These are phyloP conservation scores for Scutellaria baicalensis DNA, from an alignment of 257 asterid genomes.

Conservation along the genomic window DNA sequence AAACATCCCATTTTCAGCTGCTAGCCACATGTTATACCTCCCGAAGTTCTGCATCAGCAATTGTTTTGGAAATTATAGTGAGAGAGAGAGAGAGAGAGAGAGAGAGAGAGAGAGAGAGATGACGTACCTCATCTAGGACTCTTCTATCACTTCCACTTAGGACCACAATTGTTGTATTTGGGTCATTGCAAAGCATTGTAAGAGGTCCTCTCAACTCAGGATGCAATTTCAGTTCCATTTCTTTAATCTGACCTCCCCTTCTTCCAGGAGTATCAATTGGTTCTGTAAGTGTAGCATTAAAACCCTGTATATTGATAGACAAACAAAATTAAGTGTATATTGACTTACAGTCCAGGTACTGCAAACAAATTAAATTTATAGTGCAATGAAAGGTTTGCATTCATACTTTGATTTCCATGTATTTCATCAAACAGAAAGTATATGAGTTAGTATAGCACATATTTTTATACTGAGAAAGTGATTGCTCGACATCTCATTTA, in stretches of 20 bases:
- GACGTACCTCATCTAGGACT: conserved; percentile 67
- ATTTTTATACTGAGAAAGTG: background rate
- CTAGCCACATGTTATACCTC: conserved; percentile 91
- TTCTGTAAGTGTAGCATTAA: conserved; percentile 82
- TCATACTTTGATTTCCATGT: background rate
- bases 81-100: background rate
- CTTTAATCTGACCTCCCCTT: conserved; percentile 92
- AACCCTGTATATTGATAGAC: conserved; percentile 50
- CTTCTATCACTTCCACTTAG: conserved; percentile 88
- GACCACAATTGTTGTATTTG: conserved; percentile 77
- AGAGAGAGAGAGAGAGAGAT: background rate
- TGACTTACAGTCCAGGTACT: background rate
- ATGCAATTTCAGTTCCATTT: conserved; percentile 90
- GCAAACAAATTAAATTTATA: background rate
- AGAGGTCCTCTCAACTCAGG: conserved; percentile 71
- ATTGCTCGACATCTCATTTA: background rate
- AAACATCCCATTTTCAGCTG: conserved; percentile 98
- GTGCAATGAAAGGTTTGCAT: background rate
- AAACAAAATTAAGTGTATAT: conserved; percentile 3
- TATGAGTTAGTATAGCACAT: background rate
- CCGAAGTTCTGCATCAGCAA: conserved; percentile 70
- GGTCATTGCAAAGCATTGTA: conserved; percentile 62
- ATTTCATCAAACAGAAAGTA: background rate
- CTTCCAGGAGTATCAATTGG: conserved; percentile 74
- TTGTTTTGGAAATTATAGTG: background rate